Conservation (phyloP, 352 stramenopile species). For the Globisporangium nodosum region DNA sequence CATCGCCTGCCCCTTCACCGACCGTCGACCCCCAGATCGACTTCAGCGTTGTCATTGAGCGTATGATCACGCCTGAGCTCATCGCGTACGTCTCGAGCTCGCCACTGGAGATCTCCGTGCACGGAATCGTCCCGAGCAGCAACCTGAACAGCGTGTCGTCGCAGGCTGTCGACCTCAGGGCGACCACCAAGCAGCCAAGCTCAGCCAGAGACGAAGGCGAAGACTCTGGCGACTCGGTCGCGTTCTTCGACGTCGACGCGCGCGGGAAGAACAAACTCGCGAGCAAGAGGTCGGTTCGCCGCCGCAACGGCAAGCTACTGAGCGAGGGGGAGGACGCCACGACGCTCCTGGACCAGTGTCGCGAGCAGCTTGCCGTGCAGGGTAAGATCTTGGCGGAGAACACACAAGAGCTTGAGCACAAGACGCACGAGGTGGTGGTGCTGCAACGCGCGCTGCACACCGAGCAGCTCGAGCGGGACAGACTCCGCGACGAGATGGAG, state of each 20-base stretch:
- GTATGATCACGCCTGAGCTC: slow-evolving; percentile 41
- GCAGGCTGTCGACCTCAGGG: slow-evolving; percentile 28
- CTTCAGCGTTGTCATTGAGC: slow-evolving; percentile 53
- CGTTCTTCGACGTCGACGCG: slow-evolving; percentile 53
- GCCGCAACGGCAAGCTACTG: slow-evolving; percentile 24
- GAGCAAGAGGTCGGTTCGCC: slow-evolving; percentile 38
- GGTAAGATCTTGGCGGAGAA: slow-evolving; percentile 50
- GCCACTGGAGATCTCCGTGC: slow-evolving; percentile 57
- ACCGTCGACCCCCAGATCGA: slow-evolving; percentile 60
- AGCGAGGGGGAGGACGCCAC: slow-evolving; percentile 27
- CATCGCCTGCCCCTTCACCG: slow-evolving; percentile 29
- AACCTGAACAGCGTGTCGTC: slow-evolving; percentile 72
- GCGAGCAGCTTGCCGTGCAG: slow-evolving; percentile 49
- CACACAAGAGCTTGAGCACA: slow-evolving; percentile 55
- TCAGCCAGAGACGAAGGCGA: slow-evolving; percentile 16
- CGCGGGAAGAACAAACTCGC: slow-evolving; percentile 27
- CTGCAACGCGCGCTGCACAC: slow-evolving; percentile 31
- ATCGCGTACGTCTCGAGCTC: slow-evolving; percentile 31
- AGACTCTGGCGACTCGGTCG: slow-evolving; percentile 23
- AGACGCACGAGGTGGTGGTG: slow-evolving; percentile 33
- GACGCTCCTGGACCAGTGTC: slow-evolving; percentile 28
- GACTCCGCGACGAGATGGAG: slow-evolving; percentile 36
- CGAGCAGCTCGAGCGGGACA: slow-evolving; percentile 24
- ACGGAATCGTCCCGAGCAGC: slow-evolving; percentile 69
- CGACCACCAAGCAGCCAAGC: slow-evolving; percentile 9